Evolutionary conservation across 257 asterid genomes (phyloP).

Genomic region (Jasminum sambac): DNA sequence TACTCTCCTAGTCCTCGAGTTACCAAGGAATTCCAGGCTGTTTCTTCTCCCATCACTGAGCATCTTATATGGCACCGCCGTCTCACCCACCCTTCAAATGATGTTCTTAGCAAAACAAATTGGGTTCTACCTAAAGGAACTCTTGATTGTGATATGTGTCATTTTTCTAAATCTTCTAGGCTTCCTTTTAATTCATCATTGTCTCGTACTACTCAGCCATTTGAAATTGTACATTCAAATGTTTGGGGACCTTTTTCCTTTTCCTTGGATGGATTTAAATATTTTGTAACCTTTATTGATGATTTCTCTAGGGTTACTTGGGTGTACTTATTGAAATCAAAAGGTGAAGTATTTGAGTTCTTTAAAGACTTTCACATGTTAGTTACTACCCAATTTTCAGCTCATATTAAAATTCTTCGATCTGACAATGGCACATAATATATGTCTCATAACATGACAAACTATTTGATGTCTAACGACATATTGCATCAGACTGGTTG

Average conservation of each 20-base stretch:
- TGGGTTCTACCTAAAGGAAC: background rate
- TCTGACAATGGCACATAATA: background rate
- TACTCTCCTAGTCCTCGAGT: constrained; percentile 1
- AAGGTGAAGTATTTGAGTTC: background rate
- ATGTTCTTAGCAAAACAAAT: background rate
- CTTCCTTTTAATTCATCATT: no score
- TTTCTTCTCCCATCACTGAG: no score
- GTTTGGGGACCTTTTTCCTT: no score
- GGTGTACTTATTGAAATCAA: background rate
- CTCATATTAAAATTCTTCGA: no score
- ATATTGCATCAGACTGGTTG: no score
- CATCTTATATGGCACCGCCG: no score
- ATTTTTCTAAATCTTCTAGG: no score
- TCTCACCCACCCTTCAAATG: background rate
- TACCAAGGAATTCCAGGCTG: constrained; percentile 1
- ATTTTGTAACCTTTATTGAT: background rate
- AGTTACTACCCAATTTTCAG: no score
- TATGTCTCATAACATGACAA: no score
- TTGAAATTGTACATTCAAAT: constrained; percentile 1
- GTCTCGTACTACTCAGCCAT: no score
- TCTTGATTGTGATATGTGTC: constrained; percentile 9
- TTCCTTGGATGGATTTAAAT: no score
- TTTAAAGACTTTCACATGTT: background rate
- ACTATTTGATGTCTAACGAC: background rate
- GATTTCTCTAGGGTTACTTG: background rate